Base-by-base conservation (phyloP, 2,329 filamentous ascomycete genomes). In the Bipolaris zeicola region DNA sequence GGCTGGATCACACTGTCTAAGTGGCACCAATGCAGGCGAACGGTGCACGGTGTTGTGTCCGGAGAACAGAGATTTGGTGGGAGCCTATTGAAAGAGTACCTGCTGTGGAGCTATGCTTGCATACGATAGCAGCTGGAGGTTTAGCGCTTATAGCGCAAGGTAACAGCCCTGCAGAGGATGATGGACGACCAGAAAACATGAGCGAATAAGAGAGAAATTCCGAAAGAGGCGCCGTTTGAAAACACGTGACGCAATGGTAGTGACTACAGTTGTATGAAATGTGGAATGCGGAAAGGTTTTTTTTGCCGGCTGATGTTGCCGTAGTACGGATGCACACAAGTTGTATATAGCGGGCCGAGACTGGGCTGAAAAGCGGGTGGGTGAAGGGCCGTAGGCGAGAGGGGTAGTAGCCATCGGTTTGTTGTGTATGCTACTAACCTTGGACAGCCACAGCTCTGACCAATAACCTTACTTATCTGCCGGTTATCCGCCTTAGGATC, bases 1-100 rank as follows among this genome's bases (percentile, higher is more conserved):
- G 57, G 57, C 62, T 64, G 62, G 55, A 39, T 7, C 20, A 33
- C 26, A 45, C 18, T 24, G 39, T 41, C 33, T 54, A 22, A 44
- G 28, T 50, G 37, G 57, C 24, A 16, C 37, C 33, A 44, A 22
- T 36, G 6, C 10, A 31, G 26, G 20, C 37, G 28, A 38, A 36
- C 3, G 3, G 34, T 47, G 33, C 50, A 36, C 45, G 38, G 38
- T 54, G 28, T 31, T 42, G 34, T 24, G 20, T 41, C 14, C 34
- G 33, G 28, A 20, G 46, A 43, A 38, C 44, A 20, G n/a, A 26
- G 48, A 37, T 16, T n/a, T 18, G 43, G 43, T 18, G 26, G 16
- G 14, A 20, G 14, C 20, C 24, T 56, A 14, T 44, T 34, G 31
- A 20, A 16, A 26, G 24, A 44, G 52, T 38, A 33, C 37, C 39